Percentiles rank a stretch among this genome's conserved stretches.
These are phyloP conservation scores for Backusella circina DNA, from an alignment of 192 early-diverging fungal species.

Conservation along the genomic window DNA sequence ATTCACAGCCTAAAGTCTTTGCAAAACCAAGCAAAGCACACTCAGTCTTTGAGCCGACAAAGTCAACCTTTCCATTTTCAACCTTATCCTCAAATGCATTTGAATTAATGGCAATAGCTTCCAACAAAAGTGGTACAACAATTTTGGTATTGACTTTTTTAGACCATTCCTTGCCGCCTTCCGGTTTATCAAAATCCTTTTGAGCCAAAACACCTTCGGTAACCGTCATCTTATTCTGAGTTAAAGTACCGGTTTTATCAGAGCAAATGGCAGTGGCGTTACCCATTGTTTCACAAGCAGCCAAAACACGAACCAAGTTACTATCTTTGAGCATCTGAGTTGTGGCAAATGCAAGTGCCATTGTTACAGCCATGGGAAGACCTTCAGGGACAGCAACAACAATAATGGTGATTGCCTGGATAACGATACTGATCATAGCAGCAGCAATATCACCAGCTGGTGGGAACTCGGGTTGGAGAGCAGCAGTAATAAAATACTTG, in stretches of 20 bases:
- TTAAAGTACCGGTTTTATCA: slow-evolving; percentile 86
- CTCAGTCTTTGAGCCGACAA: slow-evolving; percentile 81
- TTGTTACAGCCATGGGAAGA: slow-evolving; percentile 81
- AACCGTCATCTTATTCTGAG: slow-evolving; percentile 81
- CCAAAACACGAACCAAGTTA: slow-evolving; percentile 75
- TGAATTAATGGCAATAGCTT: slow-evolving; percentile 72
- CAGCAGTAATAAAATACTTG: slow-evolving; percentile 62
- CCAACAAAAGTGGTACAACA: slow-evolving; percentile 37
- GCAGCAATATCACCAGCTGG: slow-evolving; percentile 44
- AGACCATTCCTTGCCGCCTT: slow-evolving; percentile 47
- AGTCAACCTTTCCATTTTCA: slow-evolving; percentile 53
- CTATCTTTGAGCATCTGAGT: slow-evolving; percentile 80
- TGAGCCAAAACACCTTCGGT: slow-evolving; percentile 58
- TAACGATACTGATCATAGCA: slow-evolving; percentile 64
- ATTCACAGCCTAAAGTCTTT: slow-evolving; percentile 59
- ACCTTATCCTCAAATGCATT: slow-evolving; percentile 69
- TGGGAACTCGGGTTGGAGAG: slow-evolving; percentile 59
- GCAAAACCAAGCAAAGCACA: slow-evolving; percentile 70
- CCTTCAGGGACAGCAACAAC: slow-evolving; percentile 88
- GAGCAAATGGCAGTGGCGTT: slow-evolving; percentile 80
- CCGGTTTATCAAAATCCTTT: slow-evolving; percentile 35
- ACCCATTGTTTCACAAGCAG: slow-evolving; percentile 83
- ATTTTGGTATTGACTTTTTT: slow-evolving; percentile 37
- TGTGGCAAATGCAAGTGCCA: slow-evolving; percentile 79
- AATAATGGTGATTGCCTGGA: slow-evolving; percentile 78